A percentile compares a stretch with the other conserved stretches of the same genome.
phyloP scores from a whole-genome alignment of 2,329 filamentous ascomycete species.

The Madurella fahalii region DNA sequence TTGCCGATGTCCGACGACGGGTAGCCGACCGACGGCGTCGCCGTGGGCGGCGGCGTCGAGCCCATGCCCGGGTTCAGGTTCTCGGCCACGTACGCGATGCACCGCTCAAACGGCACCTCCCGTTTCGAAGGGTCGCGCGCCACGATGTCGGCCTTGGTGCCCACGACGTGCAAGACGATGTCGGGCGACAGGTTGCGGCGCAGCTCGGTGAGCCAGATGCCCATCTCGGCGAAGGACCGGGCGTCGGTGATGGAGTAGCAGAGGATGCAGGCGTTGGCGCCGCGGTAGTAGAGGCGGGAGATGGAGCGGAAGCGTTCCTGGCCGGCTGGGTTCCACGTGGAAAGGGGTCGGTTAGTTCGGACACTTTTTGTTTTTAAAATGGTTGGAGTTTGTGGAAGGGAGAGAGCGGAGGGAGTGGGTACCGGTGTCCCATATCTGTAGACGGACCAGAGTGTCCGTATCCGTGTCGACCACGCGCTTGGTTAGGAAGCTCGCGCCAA shows the following conservation, averaged over 20 bases:
- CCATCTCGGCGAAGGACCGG: slow-evolving; percentile 85
- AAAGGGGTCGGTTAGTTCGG: not conserved
- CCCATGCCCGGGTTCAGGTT: slow-evolving; percentile 71
- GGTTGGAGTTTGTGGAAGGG: slow-evolving; percentile 2
- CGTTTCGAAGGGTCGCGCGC: slow-evolving; percentile 73
- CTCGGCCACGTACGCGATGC: slow-evolving; percentile 92
- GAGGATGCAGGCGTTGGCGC: slow-evolving; percentile 87
- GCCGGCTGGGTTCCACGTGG: slow-evolving; percentile 52
- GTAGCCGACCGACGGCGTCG: slow-evolving; percentile 25
- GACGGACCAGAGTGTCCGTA: slow-evolving; percentile 78
- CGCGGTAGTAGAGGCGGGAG: slow-evolving; percentile 91
- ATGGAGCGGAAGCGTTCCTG: slow-evolving; percentile 96
- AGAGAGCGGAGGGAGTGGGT: slow-evolving; percentile 20
- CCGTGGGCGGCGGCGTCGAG: slow-evolving; percentile 64
- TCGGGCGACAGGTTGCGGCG: slow-evolving; percentile 72
- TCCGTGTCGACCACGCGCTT: slow-evolving; percentile 79
- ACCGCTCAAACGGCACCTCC: slow-evolving; percentile 89
- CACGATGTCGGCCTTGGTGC: slow-evolving; percentile 89
- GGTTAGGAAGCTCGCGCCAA: slow-evolving; percentile 75
- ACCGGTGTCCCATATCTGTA: slow-evolving; percentile 95
- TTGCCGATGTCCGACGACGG: too few species aligned
- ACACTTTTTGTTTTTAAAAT: too few species aligned
- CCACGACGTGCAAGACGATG: slow-evolving; percentile 89
- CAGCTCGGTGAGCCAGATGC: slow-evolving; percentile 81
- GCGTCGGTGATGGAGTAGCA: slow-evolving; percentile 93